These are phyloP conservation scores for Favolaschia claudopus DNA, from an alignment of 768 basidiomycete species.

Conservation along the genomic window DNA sequence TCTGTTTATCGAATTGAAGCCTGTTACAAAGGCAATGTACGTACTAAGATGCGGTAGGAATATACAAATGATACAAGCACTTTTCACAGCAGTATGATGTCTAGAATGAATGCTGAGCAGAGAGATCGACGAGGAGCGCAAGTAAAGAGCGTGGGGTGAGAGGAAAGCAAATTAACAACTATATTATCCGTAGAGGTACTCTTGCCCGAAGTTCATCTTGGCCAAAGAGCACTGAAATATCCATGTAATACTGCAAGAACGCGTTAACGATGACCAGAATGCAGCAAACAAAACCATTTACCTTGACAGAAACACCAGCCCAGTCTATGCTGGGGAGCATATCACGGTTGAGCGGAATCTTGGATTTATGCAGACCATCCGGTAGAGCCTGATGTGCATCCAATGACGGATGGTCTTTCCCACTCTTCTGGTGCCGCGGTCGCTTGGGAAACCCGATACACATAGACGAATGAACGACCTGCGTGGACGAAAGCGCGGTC, in stretches of 20 bases:
- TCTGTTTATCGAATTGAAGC: not conserved
- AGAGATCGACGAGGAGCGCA: too few relatives aligned
- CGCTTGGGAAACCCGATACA: constrained; percentile 77
- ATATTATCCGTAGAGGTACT: constrained; percentile 66
- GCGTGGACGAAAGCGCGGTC: constrained; percentile 49
- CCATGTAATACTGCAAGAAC: constrained; percentile 69
- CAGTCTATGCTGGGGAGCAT: constrained; percentile 75
- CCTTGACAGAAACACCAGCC: constrained; percentile 73
- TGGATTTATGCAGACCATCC: constrained; percentile 72
- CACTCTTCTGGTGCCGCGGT: constrained; percentile 53
- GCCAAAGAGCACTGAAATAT: constrained; percentile 70
- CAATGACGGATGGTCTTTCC: constrained; percentile 52
- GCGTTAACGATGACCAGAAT: constrained; percentile 10
- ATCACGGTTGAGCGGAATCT: constrained; percentile 59
- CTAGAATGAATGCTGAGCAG: constrained; percentile 6
- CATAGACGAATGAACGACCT: constrained; percentile 57
- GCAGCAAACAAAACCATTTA: constrained; percentile 38
- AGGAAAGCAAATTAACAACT: constrained; percentile 3
- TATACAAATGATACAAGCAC: constrained; percentile 20
- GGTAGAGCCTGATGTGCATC: constrained; percentile 60
- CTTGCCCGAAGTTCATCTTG: constrained; percentile 69
- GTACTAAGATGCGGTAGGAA: constrained; percentile 2
- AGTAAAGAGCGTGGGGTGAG: constrained; percentile 16
- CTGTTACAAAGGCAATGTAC: constrained; percentile 7
- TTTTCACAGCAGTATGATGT: constrained; percentile 25